These are phyloP conservation scores for Torulaspora indica DNA, from an alignment of 805 yeast species.

Conservation along the genomic window DNA sequence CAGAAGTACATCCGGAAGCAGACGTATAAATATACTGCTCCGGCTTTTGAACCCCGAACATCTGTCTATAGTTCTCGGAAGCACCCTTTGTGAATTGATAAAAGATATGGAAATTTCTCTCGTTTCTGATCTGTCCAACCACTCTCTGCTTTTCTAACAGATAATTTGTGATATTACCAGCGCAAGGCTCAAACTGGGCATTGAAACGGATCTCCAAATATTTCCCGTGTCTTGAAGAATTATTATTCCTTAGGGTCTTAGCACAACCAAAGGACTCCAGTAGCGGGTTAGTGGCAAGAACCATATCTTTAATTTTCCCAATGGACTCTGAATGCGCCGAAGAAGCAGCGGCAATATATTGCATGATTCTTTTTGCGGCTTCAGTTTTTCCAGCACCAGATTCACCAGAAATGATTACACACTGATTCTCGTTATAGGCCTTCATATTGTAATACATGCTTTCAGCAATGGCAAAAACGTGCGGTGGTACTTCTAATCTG, in stretches of 20 bases:
- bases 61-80: conserved; percentile 73
- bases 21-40: conserved; percentile 89
- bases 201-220: conserved; percentile 89
- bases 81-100: conserved; percentile 94
- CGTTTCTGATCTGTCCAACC: conserved; percentile 88
- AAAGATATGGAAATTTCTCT: conserved; percentile 94
- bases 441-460: conserved; percentile 93
- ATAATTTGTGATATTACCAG: conserved; percentile 94
- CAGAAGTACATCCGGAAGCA: conserved; percentile 77
- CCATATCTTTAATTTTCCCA: conserved; percentile 91
- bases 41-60: conserved; percentile 87
- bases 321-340: conserved; percentile 60
- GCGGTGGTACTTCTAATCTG: conserved; percentile 95
- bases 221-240: conserved; percentile 96
- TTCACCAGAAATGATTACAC: conserved; percentile 96
- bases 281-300: conserved; percentile 93
- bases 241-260: conserved; percentile 93
- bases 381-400: conserved; percentile 98
- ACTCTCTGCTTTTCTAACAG: conserved; percentile 92
- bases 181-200: conserved; percentile 76
- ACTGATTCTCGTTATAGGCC: conserved; percentile 89
- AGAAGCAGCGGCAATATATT: conserved; percentile 86
- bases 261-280: conserved; percentile 99
- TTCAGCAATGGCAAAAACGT: conserved; percentile 97
- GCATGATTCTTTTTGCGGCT: conserved; percentile 97